Evolutionary conservation across 768 basidiomycete genomes (phyloP), one percentile per base, ranked within the genome.

Genomic region (Termitomyces sp.): DNA sequence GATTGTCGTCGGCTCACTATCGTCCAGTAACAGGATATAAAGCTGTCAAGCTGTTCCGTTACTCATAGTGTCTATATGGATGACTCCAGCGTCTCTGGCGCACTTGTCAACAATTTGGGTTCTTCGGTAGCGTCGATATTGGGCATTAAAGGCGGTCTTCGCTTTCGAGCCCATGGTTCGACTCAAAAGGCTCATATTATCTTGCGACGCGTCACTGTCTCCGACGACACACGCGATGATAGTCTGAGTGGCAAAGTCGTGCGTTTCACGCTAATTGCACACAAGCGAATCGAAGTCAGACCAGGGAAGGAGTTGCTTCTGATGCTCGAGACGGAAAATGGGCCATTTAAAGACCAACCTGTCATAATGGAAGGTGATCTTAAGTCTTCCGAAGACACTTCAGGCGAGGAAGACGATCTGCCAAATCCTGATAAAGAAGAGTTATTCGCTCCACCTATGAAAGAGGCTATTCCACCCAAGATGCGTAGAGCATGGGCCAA

Each of bases 301-400:
- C 82, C 86, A 13, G 87, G 87, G 57, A 86, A 86, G 69, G 84
- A 86, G 71, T 81, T 89, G 52, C 74, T 87, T 47, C 76, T 89
- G 54, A 77, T 85, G 6, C 73, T 88, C 34, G 77, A 76, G 41
- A 74, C 77, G 27, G 77, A 73, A 29, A 78, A 85, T 61, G 81
- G 80, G 41, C 65, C 71, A 13, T 80, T 82, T 69, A 78, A 80
- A 57, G 84, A 86, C 57, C 77, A 75, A 58, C 72, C 84, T 1
- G 76, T 88, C 63, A 67, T 86, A 41, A 76, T 88, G 61, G 83
- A 85, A 62, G 86, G 79, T 16, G 78, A 81, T 70, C 60, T 79
- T 5, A 49, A 64, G 37, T 70, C 66, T 37, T 64, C 68, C 53
- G 76, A 67, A 20, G 70, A 73, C 32, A 66, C 66, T 22, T 71